Evolutionary conservation across 108 stramenopile genomes (phyloP).

Genomic region (Skeletonema tropicum): DNA sequence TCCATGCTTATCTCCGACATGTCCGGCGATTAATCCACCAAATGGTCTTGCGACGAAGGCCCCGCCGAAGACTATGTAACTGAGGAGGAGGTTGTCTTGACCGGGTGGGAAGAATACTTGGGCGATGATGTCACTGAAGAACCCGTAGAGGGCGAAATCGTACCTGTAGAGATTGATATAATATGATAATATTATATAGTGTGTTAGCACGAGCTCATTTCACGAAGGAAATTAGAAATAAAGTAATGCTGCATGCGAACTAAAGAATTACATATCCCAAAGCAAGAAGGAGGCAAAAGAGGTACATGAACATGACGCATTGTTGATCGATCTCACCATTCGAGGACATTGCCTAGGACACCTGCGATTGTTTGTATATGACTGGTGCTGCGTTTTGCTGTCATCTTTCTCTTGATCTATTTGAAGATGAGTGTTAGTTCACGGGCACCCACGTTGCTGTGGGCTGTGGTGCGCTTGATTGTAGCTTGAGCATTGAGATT

Average conservation of each 20-base stretch:
- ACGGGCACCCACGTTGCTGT: too few relatives aligned
- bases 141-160: conserved; percentile 59
- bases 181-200: too few relatives aligned
- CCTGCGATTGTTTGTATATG: conserved; percentile 33
- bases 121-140: conserved; percentile 43
- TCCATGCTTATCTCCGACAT: conserved; percentile 63
- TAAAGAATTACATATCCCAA: too few relatives aligned
- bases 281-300: too few relatives aligned
- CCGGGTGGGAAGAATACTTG: conserved; percentile 49
- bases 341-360: conserved; percentile 40
- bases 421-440: too few relatives aligned
- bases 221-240: too few relatives aligned
- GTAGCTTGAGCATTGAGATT: too few relatives aligned
- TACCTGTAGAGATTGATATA: conserved; percentile 8
- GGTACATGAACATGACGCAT: too few relatives aligned
- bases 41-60: conserved; percentile 56
- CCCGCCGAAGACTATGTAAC: conserved; percentile 76
- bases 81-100: conserved; percentile 32
- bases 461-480: too few relatives aligned
- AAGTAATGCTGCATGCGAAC: too few relatives aligned
- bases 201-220: too few relatives aligned
- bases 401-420: neutral
- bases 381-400: neutral
- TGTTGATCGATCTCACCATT: conserved; percentile 24
- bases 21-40: conserved; percentile 60